These are phyloP conservation scores for Ambrosiella cleistominuta DNA, from an alignment of 2,329 filamentous ascomycete species.

Conservation along the genomic window DNA sequence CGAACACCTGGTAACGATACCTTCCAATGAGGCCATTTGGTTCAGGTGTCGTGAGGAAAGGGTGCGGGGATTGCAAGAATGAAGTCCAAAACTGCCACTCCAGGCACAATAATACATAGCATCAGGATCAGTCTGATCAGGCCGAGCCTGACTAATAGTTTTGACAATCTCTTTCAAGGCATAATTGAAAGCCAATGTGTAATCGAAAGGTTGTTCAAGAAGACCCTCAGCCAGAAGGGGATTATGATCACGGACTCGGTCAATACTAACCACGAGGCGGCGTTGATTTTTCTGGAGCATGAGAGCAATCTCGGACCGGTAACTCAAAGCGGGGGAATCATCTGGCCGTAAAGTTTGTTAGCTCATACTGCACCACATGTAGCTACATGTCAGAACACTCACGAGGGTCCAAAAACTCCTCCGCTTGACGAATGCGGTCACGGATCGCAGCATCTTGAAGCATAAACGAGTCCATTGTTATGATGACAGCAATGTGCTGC, in stretches of 20 bases:
- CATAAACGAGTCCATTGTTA: constrained; percentile 52
- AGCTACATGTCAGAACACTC: constrained; percentile 23
- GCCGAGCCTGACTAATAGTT: constrained; percentile 56
- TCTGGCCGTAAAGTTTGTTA: constrained; percentile 20
- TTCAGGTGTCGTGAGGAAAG: constrained; percentile 80
- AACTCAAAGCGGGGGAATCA: constrained; percentile 46
- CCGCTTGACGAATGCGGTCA: constrained; percentile 70
- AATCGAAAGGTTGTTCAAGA: constrained; percentile 76
- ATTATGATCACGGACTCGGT: constrained; percentile 81
- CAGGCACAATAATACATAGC: constrained; percentile 93
- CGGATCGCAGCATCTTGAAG: constrained; percentile 70
- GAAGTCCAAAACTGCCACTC: constrained; percentile 87
- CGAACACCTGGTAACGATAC: constrained; percentile 92
- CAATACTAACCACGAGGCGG: constrained; percentile 57
- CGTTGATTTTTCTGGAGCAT: constrained; percentile 53
- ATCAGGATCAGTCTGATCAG: constrained; percentile 61
- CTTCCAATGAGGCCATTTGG: constrained; percentile 91
- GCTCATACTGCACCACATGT: not conserved
- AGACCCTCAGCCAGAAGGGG: constrained; percentile 62
- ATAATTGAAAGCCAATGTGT: constrained; percentile 69
- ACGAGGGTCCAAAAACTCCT: constrained; percentile 91
- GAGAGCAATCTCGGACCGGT: constrained; percentile 72
- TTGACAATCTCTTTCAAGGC: constrained; percentile 79
- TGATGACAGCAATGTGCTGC: not conserved
- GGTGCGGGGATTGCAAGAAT: constrained; percentile 84